phyloP scores from a whole-genome alignment of 2,329 filamentous ascomycete species.

The Arthroderma sp. region DNA sequence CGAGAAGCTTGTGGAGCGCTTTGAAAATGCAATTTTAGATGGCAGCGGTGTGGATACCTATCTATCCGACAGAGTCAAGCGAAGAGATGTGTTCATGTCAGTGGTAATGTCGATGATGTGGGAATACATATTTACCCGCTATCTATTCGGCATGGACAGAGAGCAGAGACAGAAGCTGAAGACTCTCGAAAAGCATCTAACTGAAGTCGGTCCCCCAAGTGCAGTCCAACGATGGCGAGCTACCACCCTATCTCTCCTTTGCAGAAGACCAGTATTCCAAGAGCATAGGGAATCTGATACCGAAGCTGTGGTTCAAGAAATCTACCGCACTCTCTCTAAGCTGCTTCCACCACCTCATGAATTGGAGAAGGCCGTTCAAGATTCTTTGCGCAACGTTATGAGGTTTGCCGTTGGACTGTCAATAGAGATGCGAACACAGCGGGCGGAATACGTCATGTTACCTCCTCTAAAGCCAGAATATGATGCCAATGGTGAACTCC shows the following conservation, averaged over 20 bases:
- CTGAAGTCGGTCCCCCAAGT: slow-evolving; percentile 70
- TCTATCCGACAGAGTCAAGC: slow-evolving; percentile 71
- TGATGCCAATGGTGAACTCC: slow-evolving; percentile 79
- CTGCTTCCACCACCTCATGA: slow-evolving; percentile 78
- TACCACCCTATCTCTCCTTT: slow-evolving; percentile 79
- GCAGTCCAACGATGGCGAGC: slow-evolving; percentile 98
- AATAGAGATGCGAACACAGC: slow-evolving; percentile 93
- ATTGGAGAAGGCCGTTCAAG: slow-evolving; percentile 65
- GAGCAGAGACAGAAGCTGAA: slow-evolving; percentile 98
- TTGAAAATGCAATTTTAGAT: slow-evolving; percentile 89
- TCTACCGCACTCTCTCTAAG: slow-evolving; percentile 69
- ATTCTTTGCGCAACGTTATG: slow-evolving; percentile 77
- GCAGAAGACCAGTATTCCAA: slow-evolving; percentile 65
- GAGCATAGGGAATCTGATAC: slow-evolving; percentile 78
- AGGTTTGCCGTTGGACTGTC: slow-evolving; percentile 78
- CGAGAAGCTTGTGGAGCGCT: slow-evolving; percentile 82
- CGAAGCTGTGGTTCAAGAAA: slow-evolving; percentile 85
- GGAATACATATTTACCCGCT: slow-evolving; percentile 96
- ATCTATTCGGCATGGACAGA: slow-evolving; percentile 95
- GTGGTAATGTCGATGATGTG: slow-evolving; percentile 99
- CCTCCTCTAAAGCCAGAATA: slow-evolving; percentile 90
- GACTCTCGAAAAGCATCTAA: slow-evolving; percentile 78
- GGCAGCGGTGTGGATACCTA: slow-evolving; percentile 85
- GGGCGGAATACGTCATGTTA: slow-evolving; percentile 97
- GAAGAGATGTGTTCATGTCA: slow-evolving; percentile 94